phyloP scores from a whole-genome alignment of 2,329 filamentous ascomycete species.

The Hypoxylon sp. region DNA sequence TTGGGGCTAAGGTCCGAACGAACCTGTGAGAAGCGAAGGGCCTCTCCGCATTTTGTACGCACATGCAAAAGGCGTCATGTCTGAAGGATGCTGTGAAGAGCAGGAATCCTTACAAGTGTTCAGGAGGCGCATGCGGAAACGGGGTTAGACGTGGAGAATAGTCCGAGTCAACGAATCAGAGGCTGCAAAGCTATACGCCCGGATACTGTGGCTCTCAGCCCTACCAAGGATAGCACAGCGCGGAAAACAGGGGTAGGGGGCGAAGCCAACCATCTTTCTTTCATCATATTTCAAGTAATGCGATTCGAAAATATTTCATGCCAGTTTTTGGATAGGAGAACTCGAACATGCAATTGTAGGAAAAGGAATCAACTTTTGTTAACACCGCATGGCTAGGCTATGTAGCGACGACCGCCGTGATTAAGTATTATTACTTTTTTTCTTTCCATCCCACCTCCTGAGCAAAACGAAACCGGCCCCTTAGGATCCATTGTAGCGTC shows the following conservation, averaged over 20 bases:
- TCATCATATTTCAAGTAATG: no score
- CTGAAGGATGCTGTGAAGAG: conserved; percentile 1
- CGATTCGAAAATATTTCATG: no score
- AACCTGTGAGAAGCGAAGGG: conserved; percentile 15
- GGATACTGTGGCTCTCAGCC: no score
- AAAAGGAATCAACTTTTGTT: conserved; percentile 23
- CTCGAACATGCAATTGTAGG: not conserved
- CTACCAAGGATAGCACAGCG: no score
- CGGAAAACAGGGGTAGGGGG: no score
- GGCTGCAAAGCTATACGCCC: no score
- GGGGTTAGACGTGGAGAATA: conserved; percentile 25
- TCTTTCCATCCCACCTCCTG: not conserved
- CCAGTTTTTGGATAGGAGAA: no score
- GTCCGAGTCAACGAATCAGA: conserved; percentile 38
- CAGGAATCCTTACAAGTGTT: conserved; percentile 8
- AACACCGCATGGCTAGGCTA: conserved; percentile 4
- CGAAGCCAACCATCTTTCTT: no score
- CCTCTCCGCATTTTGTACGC: conserved; percentile 2
- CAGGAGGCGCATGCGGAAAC: conserved; percentile 6
- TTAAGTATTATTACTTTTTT: conserved; percentile 9
- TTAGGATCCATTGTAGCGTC: conserved; percentile 36
- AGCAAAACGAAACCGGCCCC: not conserved
- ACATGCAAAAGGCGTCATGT: not conserved
- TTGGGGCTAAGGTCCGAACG: conserved; percentile 27
- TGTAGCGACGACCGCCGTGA: conserved; percentile 3